Percentiles rank a stretch among this genome's conserved stretches.
These are phyloP conservation scores for Triticum turgidum DNA, from an alignment of 176 grass and related monocot genomes.

Conservation along the genomic window DNA sequence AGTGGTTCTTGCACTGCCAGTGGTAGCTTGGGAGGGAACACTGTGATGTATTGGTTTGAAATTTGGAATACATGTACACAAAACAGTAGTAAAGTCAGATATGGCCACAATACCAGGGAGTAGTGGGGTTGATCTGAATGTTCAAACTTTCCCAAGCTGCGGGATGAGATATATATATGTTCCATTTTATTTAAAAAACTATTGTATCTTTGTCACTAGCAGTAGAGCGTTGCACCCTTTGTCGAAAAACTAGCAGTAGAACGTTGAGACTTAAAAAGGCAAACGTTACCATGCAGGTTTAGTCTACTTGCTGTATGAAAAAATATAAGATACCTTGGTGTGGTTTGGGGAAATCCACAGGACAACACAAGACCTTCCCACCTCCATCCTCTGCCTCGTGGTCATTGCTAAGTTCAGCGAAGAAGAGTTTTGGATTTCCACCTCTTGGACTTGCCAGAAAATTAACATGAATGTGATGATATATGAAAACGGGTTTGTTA, in stretches of 20 bases:
- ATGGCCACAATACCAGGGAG: not conserved
- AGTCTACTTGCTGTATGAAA: not conserved
- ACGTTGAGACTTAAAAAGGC: not conserved
- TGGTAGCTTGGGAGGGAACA: not conserved
- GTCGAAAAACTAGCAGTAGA: too few relatives aligned
- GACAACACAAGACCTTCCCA: not conserved
- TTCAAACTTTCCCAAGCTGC: not conserved
- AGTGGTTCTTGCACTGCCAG: not conserved
- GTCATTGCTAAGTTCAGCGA: conserved; percentile 9
- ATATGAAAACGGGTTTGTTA: not conserved
- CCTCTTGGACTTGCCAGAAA: not conserved
- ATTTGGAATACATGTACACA: not conserved
- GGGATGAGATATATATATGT: not conserved
- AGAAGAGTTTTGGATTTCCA: not conserved
- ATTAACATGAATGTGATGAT: not conserved
- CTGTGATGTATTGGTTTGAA: not conserved
- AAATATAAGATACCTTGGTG: not conserved
- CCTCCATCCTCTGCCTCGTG: not conserved
- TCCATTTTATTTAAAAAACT: not conserved
- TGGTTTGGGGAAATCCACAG: not conserved
- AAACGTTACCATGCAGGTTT: not conserved
- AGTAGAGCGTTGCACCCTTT: not conserved
- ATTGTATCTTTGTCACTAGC: not conserved
- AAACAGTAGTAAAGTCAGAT: not conserved
- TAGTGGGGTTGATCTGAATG: not conserved